Base-by-base conservation (phyloP, 495 filamentous ascomycete genomes). In the Alectoria sarmentosa region DNA sequence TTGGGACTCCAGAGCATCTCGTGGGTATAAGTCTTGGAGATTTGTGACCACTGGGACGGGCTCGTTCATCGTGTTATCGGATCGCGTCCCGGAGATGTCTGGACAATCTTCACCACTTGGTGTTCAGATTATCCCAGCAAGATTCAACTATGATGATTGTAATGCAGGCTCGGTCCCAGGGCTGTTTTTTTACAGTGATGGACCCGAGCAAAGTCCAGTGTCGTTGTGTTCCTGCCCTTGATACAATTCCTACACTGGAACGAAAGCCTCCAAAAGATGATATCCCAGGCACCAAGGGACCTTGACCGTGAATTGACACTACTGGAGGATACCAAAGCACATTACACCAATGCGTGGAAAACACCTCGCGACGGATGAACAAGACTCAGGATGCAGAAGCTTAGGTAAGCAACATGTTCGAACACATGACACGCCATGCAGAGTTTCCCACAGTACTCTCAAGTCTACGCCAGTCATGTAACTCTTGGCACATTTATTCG, bases 11-110 rank as follows among this genome's bases (percentile, higher is more conserved):
- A 88, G 63, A 19, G 82, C 82, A 73, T 87, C 84, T 36, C 78
- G 72, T 3, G 88, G 84, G 72, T 93, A 93, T 68, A 92, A 86
- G 60, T 88, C 83, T 48, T 79, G 71, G 62, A 91, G 75, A 1
- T 84, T 81, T 60, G 75, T 79, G 36, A 84, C 80, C 46, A 83
- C 75, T 37, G 86, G 85, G 65, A 89, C 85, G 11, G 76, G 70
- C 39, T 81, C 80, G 62, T 80, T 78, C 85, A 88, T 87, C 34
- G 66, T 75, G 46, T 42, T 34, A 8, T 34, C n/a, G 30, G 28
- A 55, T 37, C 39, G 26, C 61, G 46, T 63, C 15, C 41, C 58
- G 34, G 42, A 23, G 55, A 61, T 61, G 66, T 75, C 26, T 14
- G 30, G 30, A 55, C n/a, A 7, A 30, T 8, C 15, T 30, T 34